phyloP scores from a whole-genome alignment of 2,329 filamentous ascomycete genomes.

The Aspergillus floridensis region DNA sequence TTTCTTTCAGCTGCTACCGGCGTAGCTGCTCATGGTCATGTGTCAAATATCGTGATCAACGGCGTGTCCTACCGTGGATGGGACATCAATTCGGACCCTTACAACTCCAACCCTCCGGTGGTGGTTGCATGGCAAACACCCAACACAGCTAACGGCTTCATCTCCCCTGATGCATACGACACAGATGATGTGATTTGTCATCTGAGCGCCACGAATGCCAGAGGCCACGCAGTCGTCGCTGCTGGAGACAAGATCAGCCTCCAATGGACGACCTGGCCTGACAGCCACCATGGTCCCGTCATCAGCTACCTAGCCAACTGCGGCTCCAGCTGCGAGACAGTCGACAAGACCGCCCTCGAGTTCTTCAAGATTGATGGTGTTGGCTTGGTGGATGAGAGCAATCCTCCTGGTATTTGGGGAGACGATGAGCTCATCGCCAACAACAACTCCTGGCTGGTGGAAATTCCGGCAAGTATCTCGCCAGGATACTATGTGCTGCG shows the following conservation, averaged over 20 bases:
- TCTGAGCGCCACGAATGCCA: slow-evolving; percentile 50
- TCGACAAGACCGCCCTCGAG: slow-evolving; percentile 50
- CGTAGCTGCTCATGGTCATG: slow-evolving; percentile 14
- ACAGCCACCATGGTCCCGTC: slow-evolving; percentile 60
- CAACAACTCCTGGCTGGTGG: slow-evolving; percentile 49
- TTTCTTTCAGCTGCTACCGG: neutral
- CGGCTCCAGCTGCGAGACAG: slow-evolving; percentile 51
- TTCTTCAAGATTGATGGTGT: slow-evolving; percentile 62
- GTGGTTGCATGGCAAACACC: slow-evolving; percentile 54
- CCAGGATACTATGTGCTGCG: slow-evolving; percentile 52
- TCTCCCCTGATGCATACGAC: slow-evolving; percentile 42
- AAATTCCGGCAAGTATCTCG: slow-evolving; percentile 43
- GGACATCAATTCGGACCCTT: slow-evolving; percentile 32
- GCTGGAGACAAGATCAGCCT: slow-evolving; percentile 58
- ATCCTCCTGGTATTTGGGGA: slow-evolving; percentile 50
- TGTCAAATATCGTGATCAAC: slow-evolving; percentile 21
- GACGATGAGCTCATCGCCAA: slow-evolving; percentile 50
- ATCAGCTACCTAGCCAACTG: slow-evolving; percentile 61
- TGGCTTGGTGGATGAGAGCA: slow-evolving; percentile 47
- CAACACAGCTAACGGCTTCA: slow-evolving; percentile 52
- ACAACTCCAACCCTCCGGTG: slow-evolving; percentile 33
- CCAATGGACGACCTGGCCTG: slow-evolving; percentile 64
- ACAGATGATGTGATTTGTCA: slow-evolving; percentile 59
- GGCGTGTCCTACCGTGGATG: slow-evolving; percentile 20
- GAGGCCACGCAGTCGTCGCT: slow-evolving; percentile 52